Evolutionary conservation across 495 filamentous ascomycete species (phyloP).

Genomic region (Aspergillus incahuasiensis): DNA sequence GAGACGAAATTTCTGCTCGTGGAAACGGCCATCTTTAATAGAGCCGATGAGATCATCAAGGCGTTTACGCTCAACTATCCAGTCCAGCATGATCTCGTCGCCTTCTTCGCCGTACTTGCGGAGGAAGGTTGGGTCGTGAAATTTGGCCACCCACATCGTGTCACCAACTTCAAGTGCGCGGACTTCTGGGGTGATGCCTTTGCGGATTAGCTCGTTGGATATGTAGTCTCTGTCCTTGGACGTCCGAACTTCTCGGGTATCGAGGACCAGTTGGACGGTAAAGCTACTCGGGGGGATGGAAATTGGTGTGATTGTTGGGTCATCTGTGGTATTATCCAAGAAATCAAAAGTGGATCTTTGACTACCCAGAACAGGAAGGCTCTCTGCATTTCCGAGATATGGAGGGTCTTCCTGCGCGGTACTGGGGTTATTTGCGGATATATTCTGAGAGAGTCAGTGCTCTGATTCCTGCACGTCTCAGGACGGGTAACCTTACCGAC

Average conservation of each 20-base stretch:
- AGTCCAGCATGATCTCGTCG: slow-evolving; percentile 74
- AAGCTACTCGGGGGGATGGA: slow-evolving; percentile 59
- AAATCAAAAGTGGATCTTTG: not conserved
- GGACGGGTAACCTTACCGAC: slow-evolving; percentile 14
- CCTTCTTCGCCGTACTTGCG: slow-evolving; percentile 55
- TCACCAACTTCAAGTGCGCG: slow-evolving; percentile 71
- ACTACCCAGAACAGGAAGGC: not conserved
- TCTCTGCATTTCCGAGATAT: not conserved
- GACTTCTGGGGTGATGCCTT: slow-evolving; percentile 60
- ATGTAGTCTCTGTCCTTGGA: slow-evolving; percentile 77
- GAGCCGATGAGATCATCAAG: slow-evolving; percentile 75
- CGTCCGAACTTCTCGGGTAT: slow-evolving; percentile 73
- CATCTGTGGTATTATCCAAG: slow-evolving; percentile 2
- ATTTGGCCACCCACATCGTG: slow-evolving; percentile 75
- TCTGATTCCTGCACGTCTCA: not conserved
- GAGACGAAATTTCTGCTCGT: slow-evolving; percentile 82
- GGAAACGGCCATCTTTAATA: slow-evolving; percentile 80
- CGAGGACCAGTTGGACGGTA: slow-evolving; percentile 68
- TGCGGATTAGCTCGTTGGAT: slow-evolving; percentile 62
- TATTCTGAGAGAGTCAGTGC: slow-evolving; percentile 9
- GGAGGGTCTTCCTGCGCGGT: not conserved
- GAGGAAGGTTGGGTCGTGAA: slow-evolving; percentile 53
- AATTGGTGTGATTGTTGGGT: slow-evolving; percentile 44
- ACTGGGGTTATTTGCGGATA: not conserved
- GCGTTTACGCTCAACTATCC: slow-evolving; percentile 78